Evolutionary conservation across 768 basidiomycete species (phyloP), one percentile per base, ranked within the genome.

Genomic region (Coprinopsis cinerea): DNA sequence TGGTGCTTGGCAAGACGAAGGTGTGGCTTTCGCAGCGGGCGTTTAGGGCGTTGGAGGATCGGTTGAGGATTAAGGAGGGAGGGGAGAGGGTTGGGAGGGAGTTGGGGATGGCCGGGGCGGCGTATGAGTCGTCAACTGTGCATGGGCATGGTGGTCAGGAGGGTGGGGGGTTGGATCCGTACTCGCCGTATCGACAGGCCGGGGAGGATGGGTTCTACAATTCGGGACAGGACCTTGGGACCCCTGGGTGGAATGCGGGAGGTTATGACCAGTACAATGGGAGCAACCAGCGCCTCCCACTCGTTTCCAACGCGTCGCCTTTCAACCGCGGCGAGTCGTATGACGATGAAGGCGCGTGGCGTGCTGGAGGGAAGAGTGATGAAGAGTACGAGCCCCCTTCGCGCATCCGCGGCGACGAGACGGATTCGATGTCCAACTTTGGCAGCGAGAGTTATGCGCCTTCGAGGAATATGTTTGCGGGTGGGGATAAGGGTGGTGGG

Each of bases 361-460:
- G 49, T 20, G 25, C 22, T 18, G 50, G 13, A 13, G 9, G 40
- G 43, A 43, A 4, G n/a, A 27, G 20, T 27, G 44, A 28, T 10
- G 44, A 45, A 4, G 11, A 11, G 27, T 27, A 45, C 32, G 44
- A 32, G 44, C 4, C 7, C 10, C 25, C 9, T 4, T 30, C 34
- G 30, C 27, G 49, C 18, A 15, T 44, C 25, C 17, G 22, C 9
- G 44, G 44, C 27, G 76, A 84, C 47, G 77, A 87, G 46, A 90
- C 88, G 0, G 90, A 92, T 37, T 77, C 83, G 0, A 74, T 74
- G 40, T 92, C 89, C 0, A 87, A 89, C 59, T 84, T 88, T 56
- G 92, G 92, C 2, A 89, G 89, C 2, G 93, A 96, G 61, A 88
- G 88, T 0, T 97, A 96, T 58, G 94, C 93, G 0, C 94, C 94